Percentiles rank a stretch among this genome's conserved stretches.
These are phyloP conservation scores for Kurtzmaniella natalensis DNA, from an alignment of 1,139 yeast genomes.

Conservation along the genomic window DNA sequence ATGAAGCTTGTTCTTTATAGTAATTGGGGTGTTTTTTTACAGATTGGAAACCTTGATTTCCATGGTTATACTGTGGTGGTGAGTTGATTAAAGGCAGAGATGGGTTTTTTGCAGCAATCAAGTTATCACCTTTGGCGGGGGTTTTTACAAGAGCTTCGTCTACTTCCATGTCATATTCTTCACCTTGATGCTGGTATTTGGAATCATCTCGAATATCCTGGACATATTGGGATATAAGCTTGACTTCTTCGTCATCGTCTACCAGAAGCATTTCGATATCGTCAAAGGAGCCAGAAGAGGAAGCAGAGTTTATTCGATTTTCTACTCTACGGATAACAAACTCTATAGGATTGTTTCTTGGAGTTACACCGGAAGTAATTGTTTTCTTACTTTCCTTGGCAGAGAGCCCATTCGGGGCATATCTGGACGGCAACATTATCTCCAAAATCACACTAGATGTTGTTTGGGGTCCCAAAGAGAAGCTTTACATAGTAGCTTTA, in stretches of 20 bases:
- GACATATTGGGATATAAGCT: conserved; percentile 41
- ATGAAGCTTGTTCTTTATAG: neutral
- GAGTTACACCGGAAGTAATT: conserved; percentile 29
- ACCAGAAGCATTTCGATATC: conserved; percentile 52
- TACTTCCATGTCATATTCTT: neutral
- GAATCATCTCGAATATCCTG: conserved; percentile 14
- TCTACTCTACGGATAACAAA: conserved; percentile 30
- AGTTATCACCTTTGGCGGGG: neutral
- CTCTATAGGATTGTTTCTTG: conserved; percentile 17
- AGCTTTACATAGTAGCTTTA: no score
- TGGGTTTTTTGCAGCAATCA: conserved; percentile 1
- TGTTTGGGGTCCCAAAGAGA: no score
- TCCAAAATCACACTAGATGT: no score
- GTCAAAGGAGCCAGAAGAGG: conserved; percentile 24
- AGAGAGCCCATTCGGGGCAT: conserved; percentile 40
- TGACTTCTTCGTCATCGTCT: conserved; percentile 44
- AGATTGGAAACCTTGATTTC: no score
- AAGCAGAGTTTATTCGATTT: conserved; percentile 22
- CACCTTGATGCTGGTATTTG: conserved; percentile 3
- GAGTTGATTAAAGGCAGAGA: no score
- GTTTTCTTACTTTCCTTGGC: conserved; percentile 21
- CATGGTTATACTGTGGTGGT: no score
- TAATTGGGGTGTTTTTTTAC: neutral
- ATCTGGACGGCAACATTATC: conserved; percentile 42
- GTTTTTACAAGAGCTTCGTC: neutral